These are phyloP conservation scores for Aspergillus olivimuriae DNA, from an alignment of 495 filamentous ascomycete genomes.

Conservation along the genomic window DNA sequence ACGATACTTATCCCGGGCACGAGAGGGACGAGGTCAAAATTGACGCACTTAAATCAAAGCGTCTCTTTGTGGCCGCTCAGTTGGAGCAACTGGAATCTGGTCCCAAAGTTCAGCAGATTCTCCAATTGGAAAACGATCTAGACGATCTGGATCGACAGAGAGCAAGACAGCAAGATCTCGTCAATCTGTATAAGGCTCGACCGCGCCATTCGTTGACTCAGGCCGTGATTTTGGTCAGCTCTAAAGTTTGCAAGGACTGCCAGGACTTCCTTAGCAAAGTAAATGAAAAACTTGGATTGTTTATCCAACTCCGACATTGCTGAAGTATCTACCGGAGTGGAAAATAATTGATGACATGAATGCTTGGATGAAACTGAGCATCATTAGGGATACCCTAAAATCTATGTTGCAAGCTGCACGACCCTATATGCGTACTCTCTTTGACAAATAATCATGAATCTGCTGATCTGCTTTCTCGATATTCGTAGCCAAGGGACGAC, in stretches of 20 bases:
- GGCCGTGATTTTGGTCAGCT: conserved; percentile 3
- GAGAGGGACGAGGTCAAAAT: conserved; percentile 1
- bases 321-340: too few species aligned
- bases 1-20: conserved; percentile 6
- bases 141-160: background rate
- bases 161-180: background rate
- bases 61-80: background rate
- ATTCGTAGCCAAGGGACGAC: too few species aligned
- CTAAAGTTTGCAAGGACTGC: conserved; percentile 3
- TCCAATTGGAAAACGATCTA: conserved; percentile 1
- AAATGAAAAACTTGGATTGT: conserved; percentile 1
- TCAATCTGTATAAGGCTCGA: background rate
- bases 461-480: too few species aligned
- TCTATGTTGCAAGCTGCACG: too few species aligned
- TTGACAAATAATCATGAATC: too few species aligned
- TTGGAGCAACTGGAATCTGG: conserved; percentile 1
- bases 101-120: background rate
- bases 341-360: too few species aligned
- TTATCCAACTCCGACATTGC: conserved; percentile 4
- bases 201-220: background rate
- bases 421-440: too few species aligned
- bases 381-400: too few species aligned
- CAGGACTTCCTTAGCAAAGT: background rate
- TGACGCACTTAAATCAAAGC: conserved; percentile 2
- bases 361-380: too few species aligned